phyloP scores from a whole-genome alignment of 2,329 filamentous ascomycete genomes.

The Exserohilum turcica region DNA sequence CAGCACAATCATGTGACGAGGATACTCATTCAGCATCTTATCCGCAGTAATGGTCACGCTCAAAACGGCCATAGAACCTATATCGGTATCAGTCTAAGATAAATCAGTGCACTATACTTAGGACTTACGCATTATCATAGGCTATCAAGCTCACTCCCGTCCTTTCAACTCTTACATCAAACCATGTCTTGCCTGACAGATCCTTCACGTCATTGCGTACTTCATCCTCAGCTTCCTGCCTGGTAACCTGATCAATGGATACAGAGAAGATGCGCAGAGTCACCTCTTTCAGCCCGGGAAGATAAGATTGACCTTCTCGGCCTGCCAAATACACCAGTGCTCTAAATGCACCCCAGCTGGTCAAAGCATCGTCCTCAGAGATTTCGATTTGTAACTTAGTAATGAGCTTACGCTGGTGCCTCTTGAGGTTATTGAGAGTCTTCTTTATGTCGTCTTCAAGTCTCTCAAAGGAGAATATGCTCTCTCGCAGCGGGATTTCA shows the following conservation, averaged over 20 bases:
- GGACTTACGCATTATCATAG: not conserved
- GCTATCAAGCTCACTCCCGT: not conserved
- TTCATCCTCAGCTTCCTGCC: not conserved
- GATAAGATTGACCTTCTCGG: not conserved
- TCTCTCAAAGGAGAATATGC: not conserved
- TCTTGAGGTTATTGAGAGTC: not conserved
- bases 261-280: not conserved
- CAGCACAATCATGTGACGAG: not conserved
- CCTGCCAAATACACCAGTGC: not conserved
- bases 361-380: not conserved
- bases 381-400: not conserved
- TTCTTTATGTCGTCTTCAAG: not conserved
- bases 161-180: not conserved
- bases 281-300: not conserved
- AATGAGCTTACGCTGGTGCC: not conserved
- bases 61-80: not conserved
- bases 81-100: not conserved
- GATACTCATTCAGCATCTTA: not conserved
- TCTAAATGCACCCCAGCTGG: not conserved
- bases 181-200: not conserved
- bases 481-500: constrained; percentile 1
- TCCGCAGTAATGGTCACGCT: not conserved
- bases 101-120: not conserved
- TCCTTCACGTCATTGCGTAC: not conserved
- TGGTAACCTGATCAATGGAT: not conserved